Evolutionary conservation across 2,329 filamentous ascomycete genomes (phyloP).

Genomic region (Simplicillium aogashimaense): DNA sequence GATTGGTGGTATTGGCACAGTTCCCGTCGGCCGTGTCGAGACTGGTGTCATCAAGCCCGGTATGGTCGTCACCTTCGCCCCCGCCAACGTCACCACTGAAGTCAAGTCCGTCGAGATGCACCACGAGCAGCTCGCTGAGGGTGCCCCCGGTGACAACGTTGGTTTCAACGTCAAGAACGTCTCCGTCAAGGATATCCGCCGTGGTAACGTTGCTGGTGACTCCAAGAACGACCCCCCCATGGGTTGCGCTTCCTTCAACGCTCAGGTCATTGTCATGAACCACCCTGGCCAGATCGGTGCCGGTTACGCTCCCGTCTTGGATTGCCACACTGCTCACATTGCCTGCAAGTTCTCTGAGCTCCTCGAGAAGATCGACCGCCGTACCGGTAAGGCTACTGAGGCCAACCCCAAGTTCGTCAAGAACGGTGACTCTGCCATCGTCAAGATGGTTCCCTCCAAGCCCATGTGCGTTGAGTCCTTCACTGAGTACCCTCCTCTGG

Average conservation of each 20-base stretch:
- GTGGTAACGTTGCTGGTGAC: conserved; percentile 99
- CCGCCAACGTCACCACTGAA: conserved; percentile 99
- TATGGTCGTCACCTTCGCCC: conserved; percentile 97
- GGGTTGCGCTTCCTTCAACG: conserved; percentile 90
- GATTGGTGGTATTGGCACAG: conserved; percentile 99
- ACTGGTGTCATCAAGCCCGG: conserved; percentile 89
- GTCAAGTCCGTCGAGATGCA: conserved; percentile 99
- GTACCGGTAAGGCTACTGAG: conserved; percentile 98
- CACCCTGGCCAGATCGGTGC: conserved; percentile 99
- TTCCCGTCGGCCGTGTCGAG: conserved; percentile 99
- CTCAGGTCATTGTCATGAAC: conserved; percentile 99
- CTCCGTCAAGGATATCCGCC: conserved; percentile 99
- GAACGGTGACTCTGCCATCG: conserved; percentile 99
- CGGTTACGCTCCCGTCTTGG: conserved; percentile 97
- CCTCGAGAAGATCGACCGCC: conserved; percentile 99
- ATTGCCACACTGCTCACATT: conserved; percentile 99
- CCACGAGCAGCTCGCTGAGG: conserved; percentile 96
- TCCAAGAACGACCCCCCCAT: conserved; percentile 98
- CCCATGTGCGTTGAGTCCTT: conserved; percentile 99
- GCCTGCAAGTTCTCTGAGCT: conserved; percentile 99
- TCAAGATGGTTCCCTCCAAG: conserved; percentile 99
- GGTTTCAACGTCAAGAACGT: conserved; percentile 99
- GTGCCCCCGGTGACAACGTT: conserved; percentile 98
- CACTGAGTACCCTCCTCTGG: conserved; percentile 98
- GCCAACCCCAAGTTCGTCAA: conserved; percentile 98